Evolutionary conservation across 1,139 yeast species (phyloP).

Genomic region (Pichia sp.): DNA sequence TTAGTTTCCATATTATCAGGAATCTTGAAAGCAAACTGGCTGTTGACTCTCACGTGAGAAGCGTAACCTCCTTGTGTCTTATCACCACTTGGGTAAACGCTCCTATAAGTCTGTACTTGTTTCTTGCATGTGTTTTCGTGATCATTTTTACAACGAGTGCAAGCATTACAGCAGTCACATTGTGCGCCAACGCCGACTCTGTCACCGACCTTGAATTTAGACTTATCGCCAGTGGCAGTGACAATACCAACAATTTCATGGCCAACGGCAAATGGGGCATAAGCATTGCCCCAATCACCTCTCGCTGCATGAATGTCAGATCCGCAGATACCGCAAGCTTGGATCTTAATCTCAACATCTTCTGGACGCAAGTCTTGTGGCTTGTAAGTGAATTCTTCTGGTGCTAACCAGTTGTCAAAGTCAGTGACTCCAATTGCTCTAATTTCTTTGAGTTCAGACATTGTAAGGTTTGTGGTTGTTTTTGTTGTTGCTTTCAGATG

Average conservation of each 20-base stretch:
- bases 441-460: conserved; percentile 7
- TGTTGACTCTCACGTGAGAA: conserved; percentile 44
- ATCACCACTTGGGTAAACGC: conserved; percentile 25
- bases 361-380: conserved; percentile 41
- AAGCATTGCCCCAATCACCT: conserved; percentile 32
- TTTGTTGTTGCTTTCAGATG: too few relatives aligned
- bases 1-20: conserved; percentile 42
- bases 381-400: conserved; percentile 34
- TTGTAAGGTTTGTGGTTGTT: too few relatives aligned
- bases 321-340: conserved; percentile 58
- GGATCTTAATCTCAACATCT: conserved; percentile 42
- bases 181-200: conserved; percentile 60
- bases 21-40: conserved; percentile 43
- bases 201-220: conserved; percentile 42
- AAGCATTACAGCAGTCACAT: conserved; percentile 39
- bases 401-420: conserved; percentile 36
- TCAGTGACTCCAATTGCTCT: conserved; percentile 38
- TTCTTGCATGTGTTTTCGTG: conserved; percentile 40
- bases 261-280: conserved; percentile 31
- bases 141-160: conserved; percentile 38
- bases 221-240: conserved; percentile 34
- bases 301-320: conserved; percentile 38
- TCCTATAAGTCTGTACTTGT: conserved; percentile 36
- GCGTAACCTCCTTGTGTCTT: conserved; percentile 52
- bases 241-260: conserved; percentile 41